These are phyloP conservation scores for Rhizophagus clarus DNA, from an alignment of 192 early-diverging fungal genomes.

Conservation along the genomic window DNA sequence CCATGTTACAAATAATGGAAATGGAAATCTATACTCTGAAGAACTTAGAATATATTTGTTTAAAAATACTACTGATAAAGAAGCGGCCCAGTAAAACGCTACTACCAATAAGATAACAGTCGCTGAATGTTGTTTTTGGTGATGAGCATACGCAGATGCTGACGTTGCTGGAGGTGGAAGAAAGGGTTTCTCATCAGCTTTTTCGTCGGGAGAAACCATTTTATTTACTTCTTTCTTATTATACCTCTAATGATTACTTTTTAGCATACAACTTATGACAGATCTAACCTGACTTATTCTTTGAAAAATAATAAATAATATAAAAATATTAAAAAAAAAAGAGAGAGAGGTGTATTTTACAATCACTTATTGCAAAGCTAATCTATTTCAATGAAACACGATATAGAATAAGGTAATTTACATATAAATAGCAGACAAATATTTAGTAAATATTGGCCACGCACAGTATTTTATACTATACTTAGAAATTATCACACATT, in stretches of 20 bases:
- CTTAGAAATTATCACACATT: neutral
- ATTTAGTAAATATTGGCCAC: neutral
- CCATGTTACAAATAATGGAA: constrained; percentile 69
- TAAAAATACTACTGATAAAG: constrained; percentile 65
- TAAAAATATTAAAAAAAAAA: neutral
- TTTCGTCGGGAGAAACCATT: constrained; percentile 35
- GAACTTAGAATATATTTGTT: constrained; percentile 67
- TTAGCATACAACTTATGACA: neutral
- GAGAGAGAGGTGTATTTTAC: neutral
- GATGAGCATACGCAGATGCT: constrained; percentile 20
- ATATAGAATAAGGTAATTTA: neutral
- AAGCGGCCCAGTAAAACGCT: constrained; percentile 63
- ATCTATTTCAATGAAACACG: neutral
- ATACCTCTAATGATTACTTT: neutral
- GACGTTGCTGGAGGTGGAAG: constrained; percentile 42
- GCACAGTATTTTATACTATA: neutral
- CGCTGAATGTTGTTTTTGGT: constrained; percentile 39
- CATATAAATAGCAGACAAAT: neutral
- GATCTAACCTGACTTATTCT: neutral
- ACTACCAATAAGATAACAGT: constrained; percentile 53
- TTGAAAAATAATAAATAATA: neutral
- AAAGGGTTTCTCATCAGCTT: constrained; percentile 43
- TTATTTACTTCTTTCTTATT: neutral
- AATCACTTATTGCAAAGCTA: neutral
- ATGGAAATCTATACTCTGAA: constrained; percentile 65